Evolutionary conservation across 768 basidiomycete genomes (phyloP), one percentile per base, ranked within the genome.

Genomic region (Lepiota brunneoincarnata): DNA sequence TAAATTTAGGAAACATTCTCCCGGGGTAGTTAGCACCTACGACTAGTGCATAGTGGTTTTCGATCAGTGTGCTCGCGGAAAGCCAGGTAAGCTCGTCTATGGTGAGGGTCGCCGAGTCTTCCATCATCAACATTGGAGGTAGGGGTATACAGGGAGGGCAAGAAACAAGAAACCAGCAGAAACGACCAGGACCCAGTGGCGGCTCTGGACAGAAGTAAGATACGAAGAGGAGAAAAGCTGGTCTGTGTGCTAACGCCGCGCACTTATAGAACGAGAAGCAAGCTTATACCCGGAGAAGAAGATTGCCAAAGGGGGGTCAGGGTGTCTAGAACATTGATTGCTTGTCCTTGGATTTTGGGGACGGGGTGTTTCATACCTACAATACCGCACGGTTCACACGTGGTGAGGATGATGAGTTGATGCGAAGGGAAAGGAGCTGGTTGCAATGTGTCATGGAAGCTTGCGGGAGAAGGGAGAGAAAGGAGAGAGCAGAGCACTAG

Each of bases 51-150:
- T 54, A 37, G 35, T 54, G 45, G 39, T 54, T 54, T 28, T 54
- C 53, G 18, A 50, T 63, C 38, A 54, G 46, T 10, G 53, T 48
- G 39, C 72, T 75, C 23, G 76, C 77, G 44, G 75, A 71, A 17
- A 81, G 68, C 79, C 79, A 81, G 20, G 75, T 67, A 48, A 79
- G 66, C 63, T 79, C 79, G 57, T 79, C 79, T 53, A 70, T 67
- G 51, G 73, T 73, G 54, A 75, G 65, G 69, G 63, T 37, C 59
- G 60, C 49, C 65, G 39, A 63, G 68, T 44, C 62, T 54, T 50
- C 62, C 65, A 54, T 53, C 70, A 69, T 63, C 64, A 63, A 55
- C 62, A 55, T 66, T 68, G 58, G 14, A 34, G 43, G 34, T 40
- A 42, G 52, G 53, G 11, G 42, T 58, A 36, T 43, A 39, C 53